Base-by-base conservation (phyloP, 108 stramenopile species). In the Skeletonema costatum region DNA sequence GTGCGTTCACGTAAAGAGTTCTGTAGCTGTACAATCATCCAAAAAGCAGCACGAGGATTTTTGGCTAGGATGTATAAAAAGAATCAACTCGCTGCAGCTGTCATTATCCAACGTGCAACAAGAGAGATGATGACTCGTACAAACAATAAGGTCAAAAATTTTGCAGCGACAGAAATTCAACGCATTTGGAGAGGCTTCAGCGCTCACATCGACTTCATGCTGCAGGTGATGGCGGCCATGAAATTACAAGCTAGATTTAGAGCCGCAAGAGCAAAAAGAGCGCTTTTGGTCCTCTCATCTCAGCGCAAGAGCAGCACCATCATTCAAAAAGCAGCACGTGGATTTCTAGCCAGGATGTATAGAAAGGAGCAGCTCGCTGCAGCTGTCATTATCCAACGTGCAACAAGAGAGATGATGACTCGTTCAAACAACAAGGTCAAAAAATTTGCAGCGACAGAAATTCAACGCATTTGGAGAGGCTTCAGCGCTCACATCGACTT, bases 161-260 rank as follows among this genome's bases (percentile, higher is more conserved):
- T 30, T 53, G 81, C 87, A 29, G 79, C 80, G 19, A 70, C 50
- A 16, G 53, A 77, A 6, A 74, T 88, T 51, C 89, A 89, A 42
- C 64, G 78, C 8, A 11, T 19, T 10, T 77, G 68, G 60, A 68
- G 89, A 60, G 66, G 73, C 11, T 84, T 65, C 35, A 11, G 74
- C 3, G 42, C 51, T 21, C 70, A 82, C 2, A 30, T 64, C 12
- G 58, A 72, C 32, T 80, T 72, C 39, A 33, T 70, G 41, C 42
- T 58, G 0, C 29, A 74, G 32, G 72, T 77, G 12, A 25, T 74
- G 32, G 68, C 83, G 32, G 85, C 83, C 1, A 66, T 61, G 12
- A 67, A 61, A 30, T 84, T 88, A 38, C 85, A 66, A 36, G 5
- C 33, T 67, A 46, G 14, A 32, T 25, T n/a, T 13, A 46, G 66